These are phyloP conservation scores for Penicillium riverlandense DNA, from an alignment of 495 filamentous ascomycete genomes.

Conservation along the genomic window DNA sequence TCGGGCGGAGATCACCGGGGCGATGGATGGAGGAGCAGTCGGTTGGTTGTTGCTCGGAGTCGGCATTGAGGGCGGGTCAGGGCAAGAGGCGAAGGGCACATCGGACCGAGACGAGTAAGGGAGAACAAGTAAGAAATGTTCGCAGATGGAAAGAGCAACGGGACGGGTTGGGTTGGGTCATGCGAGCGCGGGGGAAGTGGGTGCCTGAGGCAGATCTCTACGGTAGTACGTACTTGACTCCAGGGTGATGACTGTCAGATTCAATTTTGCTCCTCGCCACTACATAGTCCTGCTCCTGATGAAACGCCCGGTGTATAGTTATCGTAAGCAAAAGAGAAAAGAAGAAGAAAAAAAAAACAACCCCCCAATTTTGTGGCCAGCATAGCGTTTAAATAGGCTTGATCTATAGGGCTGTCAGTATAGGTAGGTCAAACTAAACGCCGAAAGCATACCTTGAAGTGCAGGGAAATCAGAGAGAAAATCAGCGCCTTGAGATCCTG, in stretches of 20 bases:
- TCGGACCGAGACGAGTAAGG: slow-evolving; percentile 2
- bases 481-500: slow-evolving; percentile 96
- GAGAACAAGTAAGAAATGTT: slow-evolving; percentile 7
- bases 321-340: slow-evolving; percentile 13
- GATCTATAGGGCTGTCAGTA: slow-evolving; percentile 39
- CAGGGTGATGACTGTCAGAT: no score
- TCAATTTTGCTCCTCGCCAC: slow-evolving; percentile 3
- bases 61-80: slow-evolving; percentile 47
- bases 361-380: not conserved
- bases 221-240: no score
- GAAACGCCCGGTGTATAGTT: slow-evolving; percentile 16
- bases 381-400: slow-evolving; percentile 61
- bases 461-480: slow-evolving; percentile 90
- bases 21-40: slow-evolving; percentile 28
- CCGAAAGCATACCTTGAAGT: slow-evolving; percentile 71
- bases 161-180: slow-evolving; percentile 14
- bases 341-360: not conserved
- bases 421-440: slow-evolving; percentile 2
- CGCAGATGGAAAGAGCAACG: not conserved
- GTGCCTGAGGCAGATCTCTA: no score
- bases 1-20: slow-evolving; percentile 41
- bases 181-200: slow-evolving; percentile 34
- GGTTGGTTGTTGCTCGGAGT: slow-evolving; percentile 44
- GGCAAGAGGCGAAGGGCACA: slow-evolving; percentile 7
- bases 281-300: no score